These are phyloP conservation scores for Aspergillus nomiae DNA, from an alignment of 2,329 filamentous ascomycete species.

Conservation along the genomic window DNA sequence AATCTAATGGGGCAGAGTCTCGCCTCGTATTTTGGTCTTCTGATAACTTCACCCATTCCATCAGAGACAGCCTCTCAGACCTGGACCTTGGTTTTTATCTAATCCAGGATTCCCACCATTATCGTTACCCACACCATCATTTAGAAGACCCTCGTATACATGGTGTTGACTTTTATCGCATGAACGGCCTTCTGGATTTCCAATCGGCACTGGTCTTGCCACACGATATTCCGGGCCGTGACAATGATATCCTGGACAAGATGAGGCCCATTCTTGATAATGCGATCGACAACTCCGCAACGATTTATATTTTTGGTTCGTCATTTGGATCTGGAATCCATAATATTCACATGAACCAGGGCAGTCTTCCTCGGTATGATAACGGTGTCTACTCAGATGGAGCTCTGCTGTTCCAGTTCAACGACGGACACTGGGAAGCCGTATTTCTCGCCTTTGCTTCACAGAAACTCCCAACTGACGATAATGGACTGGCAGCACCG, in stretches of 20 bases:
- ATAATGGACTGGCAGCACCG: not conserved
- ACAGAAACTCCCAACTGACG: not conserved
- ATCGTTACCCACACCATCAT: too few species aligned
- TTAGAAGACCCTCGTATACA: too few species aligned
- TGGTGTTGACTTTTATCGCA: too few species aligned
- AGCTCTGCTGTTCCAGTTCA: not conserved
- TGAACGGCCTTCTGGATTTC: too few species aligned
- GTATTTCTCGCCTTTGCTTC: not conserved
- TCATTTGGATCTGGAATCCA: not conserved
- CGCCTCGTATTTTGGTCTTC: too few species aligned
- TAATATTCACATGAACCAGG: not conserved
- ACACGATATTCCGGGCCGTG: too few species aligned
- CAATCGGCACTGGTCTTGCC: too few species aligned
- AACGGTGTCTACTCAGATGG: not conserved
- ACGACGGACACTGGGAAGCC: not conserved
- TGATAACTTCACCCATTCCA: too few species aligned
- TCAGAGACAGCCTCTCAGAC: too few species aligned
- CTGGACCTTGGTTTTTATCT: too few species aligned
- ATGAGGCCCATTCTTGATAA: not conserved
- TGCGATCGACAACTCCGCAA: not conserved
- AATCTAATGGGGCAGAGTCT: too few species aligned
- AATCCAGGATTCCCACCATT: too few species aligned
- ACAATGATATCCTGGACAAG: not conserved
- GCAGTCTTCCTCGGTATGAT: not conserved
- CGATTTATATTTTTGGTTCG: not conserved